Evolutionary conservation across 2,329 filamentous ascomycete genomes (phyloP), one percentile per base, ranked within the genome.

Genomic region (Botrytis fragariae): DNA sequence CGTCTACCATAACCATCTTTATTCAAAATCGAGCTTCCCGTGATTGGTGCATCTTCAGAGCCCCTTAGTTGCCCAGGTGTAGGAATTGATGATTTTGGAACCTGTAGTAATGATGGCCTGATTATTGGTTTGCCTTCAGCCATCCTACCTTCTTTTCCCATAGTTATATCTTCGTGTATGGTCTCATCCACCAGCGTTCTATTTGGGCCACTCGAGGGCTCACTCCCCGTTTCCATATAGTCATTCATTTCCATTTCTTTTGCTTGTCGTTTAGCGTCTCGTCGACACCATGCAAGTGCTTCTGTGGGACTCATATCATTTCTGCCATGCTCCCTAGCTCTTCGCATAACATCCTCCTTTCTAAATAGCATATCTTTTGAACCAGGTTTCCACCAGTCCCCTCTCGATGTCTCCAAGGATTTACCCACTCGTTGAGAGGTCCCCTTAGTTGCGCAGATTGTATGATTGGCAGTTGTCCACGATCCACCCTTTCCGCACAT

Each of bases 381-480:
- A 12, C 71, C 75, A 14, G 75, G 77, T 65, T 75, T 75, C 77
- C 77, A 77, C 74, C 77, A 77, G 65, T 72, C 29, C 39, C 69
- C 72, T 74, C 44, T 73, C 79, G 74, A 72, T 60, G 74, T 60
- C 81, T 78, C 87, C 87, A 89, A 22, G 87, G 87, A 75, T 88
- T 88, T 45, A 79, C 77, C 87, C 87, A 89, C 35, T 85, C 85
- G 2, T 81, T 83, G 76, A 93, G 91, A 0, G 91, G 91, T 0
- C 91, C 91, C 74, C 83, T 85, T 4, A 93, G 83, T 9, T 83
- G 81, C 10, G 91, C 87, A 20, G 91, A 91, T 4, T 90, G 80
- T 4, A 94, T 84, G 37, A 87, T 78, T 0, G 91, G 86, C 2
- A 84, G 79, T 44, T 85, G 82, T 0, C 91, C 91, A 10, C 84